Evolutionary conservation across 495 filamentous ascomycete genomes (phyloP), one percentile per base, ranked within the genome.

Genomic region (Podospora tetraspora): DNA sequence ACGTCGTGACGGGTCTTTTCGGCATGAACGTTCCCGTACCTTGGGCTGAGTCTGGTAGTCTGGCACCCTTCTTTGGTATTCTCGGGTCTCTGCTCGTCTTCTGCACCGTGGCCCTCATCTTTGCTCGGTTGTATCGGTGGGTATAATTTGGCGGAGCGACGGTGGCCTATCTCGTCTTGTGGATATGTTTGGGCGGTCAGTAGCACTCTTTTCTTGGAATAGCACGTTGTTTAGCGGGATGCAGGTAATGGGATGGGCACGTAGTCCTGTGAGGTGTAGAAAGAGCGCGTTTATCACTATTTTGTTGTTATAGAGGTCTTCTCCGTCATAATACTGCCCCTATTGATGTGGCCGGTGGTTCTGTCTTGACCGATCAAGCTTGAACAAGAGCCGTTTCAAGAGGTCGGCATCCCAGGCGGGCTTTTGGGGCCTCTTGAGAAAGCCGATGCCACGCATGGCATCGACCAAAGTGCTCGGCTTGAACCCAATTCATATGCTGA

Each of bases 11-110:
- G 24, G 95, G 95, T 82, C 82, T 99, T 64, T 99, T 97, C 77
- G 95, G 95, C 16, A 99, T 99, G 95, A 99, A 99, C 79, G 93
- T 99, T 9, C 67, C 75, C 25, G 90, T 98, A 2, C 95, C 95
- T 2, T 97, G 88, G 30, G 76, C 77, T 68, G 73, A 88, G 12
- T 67, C 69, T 0, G 77, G 77, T 0, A 84, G 84, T 29, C 78
- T 94, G 19, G 80, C 74, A 16, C 91, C 94, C 80, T 99, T 93
- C 79, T 94, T 93, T 78, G 86, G 86, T 10, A 95, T 97, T 68
- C 60, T 96, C 9, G 91, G 89, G 8, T 80, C 84, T 56, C 87
- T 97, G 67, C 71, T 82, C 5, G 72, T 76, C 10, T 88, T 94
- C 71, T 83, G 89, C 57, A 57, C 87, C 7, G 56, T 86, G 24